Evolutionary conservation across 2,329 filamentous ascomycete genomes (phyloP).

Genomic region (Coniochaeta prunicola): DNA sequence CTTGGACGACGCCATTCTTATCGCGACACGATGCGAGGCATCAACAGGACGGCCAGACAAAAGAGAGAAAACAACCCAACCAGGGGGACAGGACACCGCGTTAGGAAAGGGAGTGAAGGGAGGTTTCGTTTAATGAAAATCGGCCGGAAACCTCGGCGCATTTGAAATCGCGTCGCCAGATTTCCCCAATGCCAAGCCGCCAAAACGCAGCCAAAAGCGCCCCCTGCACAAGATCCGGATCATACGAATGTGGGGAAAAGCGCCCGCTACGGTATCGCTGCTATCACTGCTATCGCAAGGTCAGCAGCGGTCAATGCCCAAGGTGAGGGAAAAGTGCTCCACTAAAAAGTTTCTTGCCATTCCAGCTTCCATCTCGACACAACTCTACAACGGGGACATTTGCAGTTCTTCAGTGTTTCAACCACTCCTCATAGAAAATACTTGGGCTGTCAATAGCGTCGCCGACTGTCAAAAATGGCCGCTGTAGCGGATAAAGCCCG

Average conservation of each 20-base stretch:
- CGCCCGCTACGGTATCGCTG: background rate
- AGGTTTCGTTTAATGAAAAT: background rate
- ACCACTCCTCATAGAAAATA: too few relatives aligned
- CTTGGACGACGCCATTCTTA: constrained; percentile 22
- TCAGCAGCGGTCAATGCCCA: background rate
- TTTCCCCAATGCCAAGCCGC: constrained; percentile 3
- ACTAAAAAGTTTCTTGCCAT: constrained; percentile 20
- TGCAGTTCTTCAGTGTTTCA: background rate
- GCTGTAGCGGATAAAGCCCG: constrained; percentile 88
- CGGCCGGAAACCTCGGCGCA: constrained; percentile 10
- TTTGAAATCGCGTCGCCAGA: constrained; percentile 1
- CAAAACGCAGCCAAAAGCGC: background rate
- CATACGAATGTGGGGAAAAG: background rate
- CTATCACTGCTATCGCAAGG: too few relatives aligned
- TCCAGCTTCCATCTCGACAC: constrained; percentile 1
- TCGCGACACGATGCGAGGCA: background rate
- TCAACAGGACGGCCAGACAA: background rate
- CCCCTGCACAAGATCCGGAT: background rate
- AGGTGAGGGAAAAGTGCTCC: constrained; percentile 8
- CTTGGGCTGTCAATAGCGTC: too few relatives aligned
- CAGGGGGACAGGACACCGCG: background rate
- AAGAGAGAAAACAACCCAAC: background rate
- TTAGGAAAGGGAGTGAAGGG: background rate
- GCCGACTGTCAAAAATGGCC: constrained; percentile 49
- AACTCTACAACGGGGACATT: too few relatives aligned